A percentile compares a stretch with the other conserved stretches of the same genome.
These are phyloP conservation scores for Citrus medica DNA, from an alignment of 345 rosid species.

Conservation along the genomic window DNA sequence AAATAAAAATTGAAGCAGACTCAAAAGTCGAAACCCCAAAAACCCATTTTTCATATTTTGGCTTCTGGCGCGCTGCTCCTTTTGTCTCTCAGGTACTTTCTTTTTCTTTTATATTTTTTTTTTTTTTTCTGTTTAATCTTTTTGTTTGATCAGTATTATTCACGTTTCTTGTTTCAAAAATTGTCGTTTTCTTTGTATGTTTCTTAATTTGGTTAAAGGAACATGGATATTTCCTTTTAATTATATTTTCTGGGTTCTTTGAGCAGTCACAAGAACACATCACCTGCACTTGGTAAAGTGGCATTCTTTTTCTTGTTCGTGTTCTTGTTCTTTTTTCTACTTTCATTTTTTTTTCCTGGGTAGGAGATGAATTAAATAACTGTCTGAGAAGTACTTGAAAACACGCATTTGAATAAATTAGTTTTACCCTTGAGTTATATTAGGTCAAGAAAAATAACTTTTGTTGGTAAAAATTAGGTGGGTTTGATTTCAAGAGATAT, in stretches of 20 bases:
- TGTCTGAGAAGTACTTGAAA: not conserved
- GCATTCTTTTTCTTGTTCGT: not conserved
- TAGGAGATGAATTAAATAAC: not conserved
- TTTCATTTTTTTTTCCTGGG: not conserved
- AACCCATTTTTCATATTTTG: conserved; percentile 3
- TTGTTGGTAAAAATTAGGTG: not conserved
- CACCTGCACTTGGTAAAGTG: not conserved
- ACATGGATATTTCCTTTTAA: not conserved
- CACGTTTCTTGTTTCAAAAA: not conserved
- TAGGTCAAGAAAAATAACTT: not conserved
- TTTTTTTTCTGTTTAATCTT: not conserved
- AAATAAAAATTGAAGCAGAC: not conserved
- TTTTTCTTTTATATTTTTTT: not conserved
- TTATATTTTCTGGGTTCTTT: not conserved
- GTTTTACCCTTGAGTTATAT: not conserved
- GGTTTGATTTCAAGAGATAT: not conserved
- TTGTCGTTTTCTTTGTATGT: not conserved
- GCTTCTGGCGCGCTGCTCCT: not conserved
- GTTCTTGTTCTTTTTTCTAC: not conserved
- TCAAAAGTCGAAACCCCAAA: not conserved
- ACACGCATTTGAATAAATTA: not conserved
- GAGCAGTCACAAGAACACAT: not conserved
- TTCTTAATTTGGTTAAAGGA: not conserved
- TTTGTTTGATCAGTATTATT: not conserved
- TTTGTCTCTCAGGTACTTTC: too few species aligned